Base-by-base conservation (phyloP, 805 yeast genomes). In the Ogataea trehalophila region DNA sequence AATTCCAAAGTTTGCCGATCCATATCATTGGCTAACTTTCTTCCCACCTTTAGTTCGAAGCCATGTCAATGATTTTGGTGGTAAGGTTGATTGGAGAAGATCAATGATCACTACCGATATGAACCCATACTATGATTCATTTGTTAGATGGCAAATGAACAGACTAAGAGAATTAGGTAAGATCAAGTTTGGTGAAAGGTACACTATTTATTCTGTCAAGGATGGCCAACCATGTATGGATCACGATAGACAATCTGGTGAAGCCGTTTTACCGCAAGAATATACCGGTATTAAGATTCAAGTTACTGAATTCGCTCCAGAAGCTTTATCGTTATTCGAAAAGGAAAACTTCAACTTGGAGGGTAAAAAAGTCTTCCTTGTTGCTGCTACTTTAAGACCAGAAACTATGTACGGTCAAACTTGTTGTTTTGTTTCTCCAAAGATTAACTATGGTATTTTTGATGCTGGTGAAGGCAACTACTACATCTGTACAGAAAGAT, bases 141-240 rank as follows among this genome's bases (percentile, higher is more conserved):
- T 94, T 64, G 83, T 92, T 48, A 82, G 92, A 75, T 94, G 99
- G 99, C 96, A 90, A 71, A 87, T 94, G 81, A 88, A 84, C 71
- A 76, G 84, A 65, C 81, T 94, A 67, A 87, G 82, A 73, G 90
- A 80, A 41, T 71, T 77, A 49, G 96, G 92, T 54, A 92, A 89
- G 72, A 90, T 94, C 73, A 94, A 92, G 75, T 94, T 94, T 59
- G 99, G 99, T 69, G 95, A 92, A 75, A 85, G 99, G 73, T 88
- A 90, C 76, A 94, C 99, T 57, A 88, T 94, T 62, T 94, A 88
- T 73, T 91, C 98, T 38, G 96, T 90, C 66, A 92, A 87, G 72
- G 99, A 94, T 71, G 97, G 97, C 55, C 99, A 94, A 76, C 95
- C 99, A 37, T 94, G 99, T 77, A 91, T 94, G 92, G 99, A 94